Conservation (phyloP, 257 asterid species). For the Leonotis leonurus region DNA sequence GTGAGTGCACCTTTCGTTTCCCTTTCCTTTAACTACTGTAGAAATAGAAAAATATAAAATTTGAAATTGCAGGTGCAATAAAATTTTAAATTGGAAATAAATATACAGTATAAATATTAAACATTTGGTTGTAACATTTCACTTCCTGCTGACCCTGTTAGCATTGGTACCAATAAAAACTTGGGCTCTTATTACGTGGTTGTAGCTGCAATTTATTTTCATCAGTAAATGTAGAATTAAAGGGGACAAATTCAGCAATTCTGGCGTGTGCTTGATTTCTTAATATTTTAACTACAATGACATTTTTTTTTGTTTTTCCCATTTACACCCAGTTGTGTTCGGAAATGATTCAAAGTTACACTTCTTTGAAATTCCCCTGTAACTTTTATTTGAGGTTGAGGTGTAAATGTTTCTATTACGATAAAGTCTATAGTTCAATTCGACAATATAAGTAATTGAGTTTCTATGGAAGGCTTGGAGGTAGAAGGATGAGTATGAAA, state of each 20-base stretch:
- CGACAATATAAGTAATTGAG: neutral
- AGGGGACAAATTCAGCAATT: neutral
- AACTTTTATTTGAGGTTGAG: too few relatives aligned
- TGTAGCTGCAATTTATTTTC: neutral
- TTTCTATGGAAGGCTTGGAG: neutral
- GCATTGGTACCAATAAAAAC: too few relatives aligned
- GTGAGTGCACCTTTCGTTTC: neutral
- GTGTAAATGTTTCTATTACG: too few relatives aligned
- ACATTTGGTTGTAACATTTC: constrained; percentile 1
- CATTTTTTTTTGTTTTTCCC: neutral
- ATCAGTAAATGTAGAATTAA: neutral
- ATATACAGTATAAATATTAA: too few relatives aligned
- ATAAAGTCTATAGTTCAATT: too few relatives aligned
- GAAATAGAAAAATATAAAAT: neutral
- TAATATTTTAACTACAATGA: neutral
- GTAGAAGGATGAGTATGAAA: neutral
- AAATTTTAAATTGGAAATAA: neutral
- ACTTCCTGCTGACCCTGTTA: neutral
- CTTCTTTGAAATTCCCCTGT: neutral
- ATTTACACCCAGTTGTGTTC: neutral
- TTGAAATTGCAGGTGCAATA: neutral
- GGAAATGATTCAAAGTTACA: neutral
- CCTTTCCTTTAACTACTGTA: neutral
- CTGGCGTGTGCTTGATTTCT: neutral
- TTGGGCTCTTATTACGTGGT: neutral